Evolutionary conservation across 345 rosid genomes (phyloP), one percentile per base, ranked within the genome.

Genomic region (Gynandropsis gynandra): DNA sequence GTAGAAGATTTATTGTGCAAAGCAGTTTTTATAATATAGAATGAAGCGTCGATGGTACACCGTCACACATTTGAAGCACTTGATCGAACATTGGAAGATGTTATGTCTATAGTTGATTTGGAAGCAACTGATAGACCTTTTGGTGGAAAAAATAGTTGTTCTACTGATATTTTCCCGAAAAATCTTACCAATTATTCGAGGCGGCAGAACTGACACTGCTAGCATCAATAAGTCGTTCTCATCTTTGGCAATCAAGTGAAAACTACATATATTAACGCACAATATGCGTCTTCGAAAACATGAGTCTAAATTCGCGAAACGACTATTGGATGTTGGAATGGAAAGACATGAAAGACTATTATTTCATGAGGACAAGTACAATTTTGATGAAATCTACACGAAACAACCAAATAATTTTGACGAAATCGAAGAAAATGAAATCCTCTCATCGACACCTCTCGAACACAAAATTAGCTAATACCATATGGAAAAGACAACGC

Each of bases 101-200:
- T n/a, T n/a, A n/a, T n/a, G n/a, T n/a, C n/a, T n/a, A n/a, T 1
- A 45, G 33, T 19, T 11, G 33, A 45, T 10, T 10, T 9, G n/a
- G 3, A 1, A 1, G 50, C 50, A 17, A 4, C 13, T 3, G 9
- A 24, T 0, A 45, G n/a, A 5, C 15, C 10, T 1, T 45, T 45
- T n/a, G 50, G 50, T 11, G 50, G 33, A 5, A 45, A 45, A 7
- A 45, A n/a, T n/a, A 15, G 10, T 31, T 45, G 7, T 45, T 45
- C 10, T 10, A 19, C 1, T 31, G 50, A 4, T 14, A 33, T 18
- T 15, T 19, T 20, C 24, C 24, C 20, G 32, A 5, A 8, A 45
- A 21, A 45, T 45, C 1, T 12, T 45, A 12, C 33, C 33, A 0
- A 17, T 45, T 2, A 20, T 33, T 0, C 1, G 24, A 12, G 29